Evolutionary conservation across 805 yeast species (phyloP), one percentile per base, ranked within the genome.

Genomic region (Pichia rugopelliculosa): DNA sequence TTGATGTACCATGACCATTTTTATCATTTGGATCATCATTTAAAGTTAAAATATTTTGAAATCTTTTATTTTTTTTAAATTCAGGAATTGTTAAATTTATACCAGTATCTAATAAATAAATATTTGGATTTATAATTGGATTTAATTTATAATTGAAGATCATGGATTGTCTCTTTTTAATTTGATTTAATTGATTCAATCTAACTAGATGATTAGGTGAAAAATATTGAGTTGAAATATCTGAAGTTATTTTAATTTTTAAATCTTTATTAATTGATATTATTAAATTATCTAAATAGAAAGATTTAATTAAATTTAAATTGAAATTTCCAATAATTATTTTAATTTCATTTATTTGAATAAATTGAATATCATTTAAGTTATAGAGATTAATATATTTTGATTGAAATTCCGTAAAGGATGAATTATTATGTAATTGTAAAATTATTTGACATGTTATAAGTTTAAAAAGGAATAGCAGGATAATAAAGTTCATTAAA

Each of bases 1-100:
- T 71, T 41, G 75, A 77, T 1, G 81, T 75, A 1, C 83, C 84
- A 57, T 78, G 83, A 4, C 80, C 81, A 58, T 75, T 68, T 13
- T 57, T 56, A 39, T 66, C 69, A 8, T 56, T 58, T 6, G 38
- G 23, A 13, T 39, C 26, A 6, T 12, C 11, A 10, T 25, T 39
- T 6, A 21, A 3, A 11, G 12, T 39, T 5, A 39, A 10, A n/a
- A 17, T 39, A 25, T 25, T 12, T 13, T 39, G 24, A 6, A 24
- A 59, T 12, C 64, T 57, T 0, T 72, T 75, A 36, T 39, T 44
- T 5, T 38, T n/a, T n/a, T 62, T 66, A 49, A 76, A 72, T 39
- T 76, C 79, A 3, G 70, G 68, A 46, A 73, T 76, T 22, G 56
- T 56, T 9, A 54, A 47, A 30, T 63, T 53, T 36, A 71, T 60